phyloP scores from a whole-genome alignment of 2,329 filamentous ascomycete genomes.

The Cladosporium halotolerans region DNA sequence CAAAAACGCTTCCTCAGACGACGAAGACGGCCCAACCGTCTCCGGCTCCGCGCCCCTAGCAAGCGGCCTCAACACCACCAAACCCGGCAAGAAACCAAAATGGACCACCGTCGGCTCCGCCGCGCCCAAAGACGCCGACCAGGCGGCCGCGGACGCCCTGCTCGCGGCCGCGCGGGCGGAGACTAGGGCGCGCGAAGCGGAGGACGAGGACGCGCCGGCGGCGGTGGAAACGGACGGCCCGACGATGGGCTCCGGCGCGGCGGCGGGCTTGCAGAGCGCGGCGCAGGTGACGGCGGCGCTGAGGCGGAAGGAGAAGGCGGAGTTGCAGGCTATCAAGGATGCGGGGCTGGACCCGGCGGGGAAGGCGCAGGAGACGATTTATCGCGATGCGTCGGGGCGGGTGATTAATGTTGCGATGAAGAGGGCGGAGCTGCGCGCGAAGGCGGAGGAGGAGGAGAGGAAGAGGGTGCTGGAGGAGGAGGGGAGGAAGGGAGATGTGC shows the following conservation, averaged over 20 bases:
- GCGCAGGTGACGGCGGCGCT: constrained; percentile 57
- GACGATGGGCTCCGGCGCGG: constrained; percentile 83
- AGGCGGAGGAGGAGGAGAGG: constrained; percentile 62
- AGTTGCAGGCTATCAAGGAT: constrained; percentile 45
- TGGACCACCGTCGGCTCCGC: constrained; percentile 67
- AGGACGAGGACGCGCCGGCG: constrained; percentile 40
- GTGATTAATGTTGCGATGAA: constrained; percentile 90
- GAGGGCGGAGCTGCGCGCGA: constrained; percentile 75
- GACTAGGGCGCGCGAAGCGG: constrained; percentile 22
- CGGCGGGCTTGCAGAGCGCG: constrained; percentile 80
- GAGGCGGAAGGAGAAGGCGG: constrained; percentile 60
- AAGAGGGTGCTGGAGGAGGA: constrained; percentile 62
- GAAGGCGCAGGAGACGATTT: constrained; percentile 72
- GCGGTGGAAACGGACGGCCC: constrained; percentile 42
- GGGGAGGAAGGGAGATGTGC: constrained; percentile 77
- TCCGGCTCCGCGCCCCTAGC: constrained; percentile 45
- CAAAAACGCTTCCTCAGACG: constrained; percentile 40
- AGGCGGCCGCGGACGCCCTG: constrained; percentile 54
- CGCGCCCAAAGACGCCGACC: constrained; percentile 45
- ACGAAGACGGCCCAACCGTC: constrained; percentile 48
- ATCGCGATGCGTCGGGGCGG: constrained; percentile 90
- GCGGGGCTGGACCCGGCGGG: constrained; percentile 39
- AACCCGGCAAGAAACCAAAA: constrained; percentile 64
- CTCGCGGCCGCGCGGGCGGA: constrained; percentile 31
- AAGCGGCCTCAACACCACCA: constrained; percentile 35